These are phyloP conservation scores for Ogataea neopini DNA, from an alignment of 805 yeast species.

Conservation along the genomic window DNA sequence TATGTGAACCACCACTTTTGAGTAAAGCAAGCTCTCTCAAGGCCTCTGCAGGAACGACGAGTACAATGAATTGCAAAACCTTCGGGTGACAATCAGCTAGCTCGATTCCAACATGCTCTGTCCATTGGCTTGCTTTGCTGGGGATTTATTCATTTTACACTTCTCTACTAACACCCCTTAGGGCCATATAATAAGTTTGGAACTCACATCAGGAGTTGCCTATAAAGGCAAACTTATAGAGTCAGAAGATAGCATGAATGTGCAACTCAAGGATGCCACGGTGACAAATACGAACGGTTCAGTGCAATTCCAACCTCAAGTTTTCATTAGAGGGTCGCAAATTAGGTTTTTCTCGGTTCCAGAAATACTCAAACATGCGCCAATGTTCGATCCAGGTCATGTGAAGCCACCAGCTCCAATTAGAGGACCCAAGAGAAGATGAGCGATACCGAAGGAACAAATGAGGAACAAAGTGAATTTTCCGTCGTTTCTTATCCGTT, in stretches of 20 bases:
- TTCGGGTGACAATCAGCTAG: too few relatives aligned
- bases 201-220: slow-evolving; percentile 79
- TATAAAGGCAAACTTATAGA: slow-evolving; percentile 86
- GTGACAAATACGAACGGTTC: slow-evolving; percentile 77
- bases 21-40: too few relatives aligned
- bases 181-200: slow-evolving; percentile 85
- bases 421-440: slow-evolving; percentile 42
- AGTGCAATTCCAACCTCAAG: slow-evolving; percentile 75
- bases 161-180: slow-evolving; percentile 26
- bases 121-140: too few relatives aligned
- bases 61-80: background rate
- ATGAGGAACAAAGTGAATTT: background rate
- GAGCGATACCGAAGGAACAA: background rate
- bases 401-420: slow-evolving; percentile 73
- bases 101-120: too few relatives aligned
- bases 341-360: slow-evolving; percentile 84
- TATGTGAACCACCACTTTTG: slow-evolving; percentile 25
- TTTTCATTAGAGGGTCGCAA: slow-evolving; percentile 89
- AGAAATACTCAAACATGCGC: slow-evolving; percentile 84
- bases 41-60: too few relatives aligned
- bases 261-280: slow-evolving; percentile 78
- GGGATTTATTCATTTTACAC: too few relatives aligned
- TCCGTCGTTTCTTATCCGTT: too few relatives aligned
- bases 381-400: slow-evolving; percentile 64
- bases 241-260: slow-evolving; percentile 92